A percentile compares a stretch with the other conserved stretches of the same genome.
phyloP scores from a whole-genome alignment of 306 rosid genomes.

The Abrus precatorius region DNA sequence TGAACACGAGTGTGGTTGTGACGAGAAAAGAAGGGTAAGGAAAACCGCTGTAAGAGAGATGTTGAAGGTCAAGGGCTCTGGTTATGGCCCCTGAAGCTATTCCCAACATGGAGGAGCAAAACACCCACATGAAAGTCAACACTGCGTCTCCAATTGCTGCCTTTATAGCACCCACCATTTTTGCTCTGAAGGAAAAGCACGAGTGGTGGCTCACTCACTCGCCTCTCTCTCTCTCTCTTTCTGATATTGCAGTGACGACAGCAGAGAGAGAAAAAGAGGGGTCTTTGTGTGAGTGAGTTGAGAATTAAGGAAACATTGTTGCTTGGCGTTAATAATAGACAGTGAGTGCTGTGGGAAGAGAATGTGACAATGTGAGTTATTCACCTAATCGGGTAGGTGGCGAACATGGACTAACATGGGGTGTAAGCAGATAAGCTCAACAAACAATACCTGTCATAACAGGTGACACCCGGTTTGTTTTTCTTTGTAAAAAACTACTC shows the following conservation, averaged over 20 bases:
- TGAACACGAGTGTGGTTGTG: constrained; percentile 66
- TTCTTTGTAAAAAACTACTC: not conserved
- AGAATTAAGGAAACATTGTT: not conserved
- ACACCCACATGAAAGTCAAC: constrained; percentile 81
- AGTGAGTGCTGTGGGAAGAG: not conserved
- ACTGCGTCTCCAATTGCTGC: constrained; percentile 76
- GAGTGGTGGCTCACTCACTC: not conserved
- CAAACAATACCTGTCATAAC: not conserved
- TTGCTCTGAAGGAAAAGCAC: not conserved
- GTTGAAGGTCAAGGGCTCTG: constrained; percentile 53
- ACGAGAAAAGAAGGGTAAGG: constrained; percentile 64
- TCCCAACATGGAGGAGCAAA: constrained; percentile 71
- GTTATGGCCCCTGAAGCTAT: constrained; percentile 54
- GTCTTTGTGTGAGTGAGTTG: not conserved
- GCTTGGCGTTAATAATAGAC: constrained; percentile 3
- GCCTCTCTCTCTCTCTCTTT: not conserved
- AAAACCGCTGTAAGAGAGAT: constrained; percentile 49
- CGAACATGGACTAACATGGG: too few species aligned
- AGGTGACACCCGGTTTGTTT: not conserved
- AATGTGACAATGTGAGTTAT: constrained; percentile 25
- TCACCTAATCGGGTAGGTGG: constrained; percentile 45
- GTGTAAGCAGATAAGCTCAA: not conserved
- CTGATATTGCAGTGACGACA: not conserved
- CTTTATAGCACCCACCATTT: constrained; percentile 60
- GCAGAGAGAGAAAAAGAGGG: constrained; percentile 28